Evolutionary conservation across 2,329 filamentous ascomycete genomes (phyloP).

Genomic region (Monosporascus sp.): DNA sequence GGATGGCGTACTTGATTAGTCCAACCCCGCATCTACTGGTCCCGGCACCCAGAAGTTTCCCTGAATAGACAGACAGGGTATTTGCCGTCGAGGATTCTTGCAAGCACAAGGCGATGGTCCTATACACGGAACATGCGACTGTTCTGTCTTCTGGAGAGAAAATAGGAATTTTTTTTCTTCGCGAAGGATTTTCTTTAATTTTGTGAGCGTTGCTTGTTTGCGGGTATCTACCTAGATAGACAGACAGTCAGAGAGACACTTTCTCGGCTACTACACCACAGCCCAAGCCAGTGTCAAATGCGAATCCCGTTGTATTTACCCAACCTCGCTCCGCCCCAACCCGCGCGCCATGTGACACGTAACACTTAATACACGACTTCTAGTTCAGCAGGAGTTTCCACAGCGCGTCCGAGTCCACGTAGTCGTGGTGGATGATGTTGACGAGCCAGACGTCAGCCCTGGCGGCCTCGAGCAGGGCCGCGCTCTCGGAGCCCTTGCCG

Average conservation of each 20-base stretch:
- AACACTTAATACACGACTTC: background rate
- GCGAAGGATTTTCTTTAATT: background rate
- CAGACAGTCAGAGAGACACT: background rate
- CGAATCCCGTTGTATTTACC: no score
- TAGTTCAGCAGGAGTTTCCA: slow-evolving; percentile 60
- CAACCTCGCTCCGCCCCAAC: no score
- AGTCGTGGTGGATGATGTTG: slow-evolving; percentile 82
- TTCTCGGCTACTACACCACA: background rate
- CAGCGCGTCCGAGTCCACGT: slow-evolving; percentile 62
- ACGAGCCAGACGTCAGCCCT: slow-evolving; percentile 78
- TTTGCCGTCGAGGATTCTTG: no score
- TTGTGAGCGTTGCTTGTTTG: background rate
- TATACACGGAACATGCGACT: background rate
- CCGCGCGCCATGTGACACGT: background rate
- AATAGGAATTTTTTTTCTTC: background rate
- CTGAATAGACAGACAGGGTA: no score
- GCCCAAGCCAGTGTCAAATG: no score
- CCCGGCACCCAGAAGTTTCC: no score
- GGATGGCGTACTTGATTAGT: no score
- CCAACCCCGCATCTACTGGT: no score
- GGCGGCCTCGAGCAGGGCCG: slow-evolving; percentile 62
- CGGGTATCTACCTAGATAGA: slow-evolving; percentile 1
- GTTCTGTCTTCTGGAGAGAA: background rate
- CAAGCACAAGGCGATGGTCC: no score
- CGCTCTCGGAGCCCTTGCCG: slow-evolving; percentile 64